Evolutionary conservation across 2,329 filamentous ascomycete species (phyloP), one percentile per base, ranked within the genome.

Genomic region (Pezizomycotina sp.): DNA sequence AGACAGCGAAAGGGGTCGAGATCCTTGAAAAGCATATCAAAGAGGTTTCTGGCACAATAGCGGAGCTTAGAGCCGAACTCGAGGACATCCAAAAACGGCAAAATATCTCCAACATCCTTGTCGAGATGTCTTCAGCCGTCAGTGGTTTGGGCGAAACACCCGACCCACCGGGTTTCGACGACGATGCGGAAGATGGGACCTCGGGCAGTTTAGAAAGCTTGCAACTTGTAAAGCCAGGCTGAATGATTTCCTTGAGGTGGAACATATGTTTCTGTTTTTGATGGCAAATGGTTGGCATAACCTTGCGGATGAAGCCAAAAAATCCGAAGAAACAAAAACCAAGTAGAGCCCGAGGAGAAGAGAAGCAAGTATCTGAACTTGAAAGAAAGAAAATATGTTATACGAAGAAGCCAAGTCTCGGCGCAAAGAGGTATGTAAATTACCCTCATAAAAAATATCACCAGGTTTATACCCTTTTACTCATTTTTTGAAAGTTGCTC

Each of bases 321-420:
- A 6, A 10, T 16, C 33, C 9, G 21, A 35, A 10, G 48, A 48
- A 15, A 40, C 35, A n/a, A 46, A 47, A 9, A 41, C 34, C 16
- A 27, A 36, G 6, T 41, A 44, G 13, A 13, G 29, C 18, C n/a
- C 10, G 6, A 14, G 27, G 15, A 28, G 43, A 47, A 3, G 32
- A 42, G 26, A 48, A 53, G 10, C 58, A 61, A 31, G 55, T 52
- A n/a, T n/a, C n/a, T n/a, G n/a, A n/a, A n/a, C n/a, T n/a, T n/a
- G n/a, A n/a, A 69, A 68, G 47, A 60, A 71, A 5, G 86, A 93
- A 56, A 66, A 67, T 3, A 64, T 71, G 3, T 68, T 68, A 5
- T 95, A 95, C 52, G 77, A 89, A 32, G 60, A 62, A 21, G 86
- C 89, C 0, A 92, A 92, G 52, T 50, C 57, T 3, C 65, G 92